Conservation (phyloP, 768 basidiomycete species). For the Clathrus columnatus region DNA sequence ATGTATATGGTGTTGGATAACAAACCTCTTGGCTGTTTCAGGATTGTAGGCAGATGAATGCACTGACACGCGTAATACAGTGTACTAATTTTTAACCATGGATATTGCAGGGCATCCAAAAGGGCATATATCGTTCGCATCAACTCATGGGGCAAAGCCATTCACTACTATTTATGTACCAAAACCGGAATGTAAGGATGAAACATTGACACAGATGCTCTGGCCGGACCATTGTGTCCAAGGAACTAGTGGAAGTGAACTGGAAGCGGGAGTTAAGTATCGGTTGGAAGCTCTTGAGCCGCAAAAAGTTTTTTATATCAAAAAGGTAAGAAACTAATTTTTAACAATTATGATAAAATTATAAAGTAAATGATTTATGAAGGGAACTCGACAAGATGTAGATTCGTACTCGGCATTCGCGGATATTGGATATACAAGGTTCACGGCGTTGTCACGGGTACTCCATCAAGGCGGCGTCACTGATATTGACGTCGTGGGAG, state of each 20-base stretch:
- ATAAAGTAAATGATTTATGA: background rate
- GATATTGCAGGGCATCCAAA: constrained; percentile 27
- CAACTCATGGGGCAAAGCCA: constrained; percentile 35
- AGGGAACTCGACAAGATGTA: constrained; percentile 46
- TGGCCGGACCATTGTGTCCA: constrained; percentile 82
- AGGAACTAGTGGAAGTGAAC: constrained; percentile 46
- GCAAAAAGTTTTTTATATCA: constrained; percentile 14
- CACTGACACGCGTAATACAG: no score
- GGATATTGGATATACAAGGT: constrained; percentile 41
- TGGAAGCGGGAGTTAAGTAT: constrained; percentile 43
- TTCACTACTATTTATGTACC: constrained; percentile 30
- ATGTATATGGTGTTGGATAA: no score
- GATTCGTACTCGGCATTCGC: constrained; percentile 81
- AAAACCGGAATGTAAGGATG: constrained; percentile 11
- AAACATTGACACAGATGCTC: constrained; percentile 42
- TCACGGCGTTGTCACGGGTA: constrained; percentile 38
- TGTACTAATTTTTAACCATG: background rate
- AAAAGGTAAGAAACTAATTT: constrained; percentile 14
- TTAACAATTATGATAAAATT: no score
- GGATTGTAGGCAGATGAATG: constrained; percentile 23
- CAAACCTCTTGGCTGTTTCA: no score
- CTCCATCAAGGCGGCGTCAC: constrained; percentile 38
- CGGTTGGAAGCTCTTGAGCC: constrained; percentile 32
- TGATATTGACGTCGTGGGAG: constrained; percentile 53
- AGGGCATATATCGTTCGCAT: constrained; percentile 65